Base-by-base conservation (phyloP, 192 early-diverging fungal species). In the Coemansia sp. region DNA sequence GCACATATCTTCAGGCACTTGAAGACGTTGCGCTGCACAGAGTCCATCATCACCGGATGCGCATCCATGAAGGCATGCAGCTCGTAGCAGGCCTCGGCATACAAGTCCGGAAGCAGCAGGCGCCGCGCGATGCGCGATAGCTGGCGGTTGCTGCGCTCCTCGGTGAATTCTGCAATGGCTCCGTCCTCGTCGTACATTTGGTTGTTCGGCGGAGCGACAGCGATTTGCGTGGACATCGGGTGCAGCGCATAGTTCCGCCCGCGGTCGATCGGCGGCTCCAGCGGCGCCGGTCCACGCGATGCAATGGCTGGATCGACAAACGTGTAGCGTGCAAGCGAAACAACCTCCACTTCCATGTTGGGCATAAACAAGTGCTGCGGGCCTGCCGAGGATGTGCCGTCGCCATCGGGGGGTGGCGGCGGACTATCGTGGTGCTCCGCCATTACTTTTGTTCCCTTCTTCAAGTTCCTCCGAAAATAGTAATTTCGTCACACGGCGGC, bases 1-100 rank as follows among this genome's bases (percentile, higher is more conserved):
- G 79, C 79, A 38, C 79, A 82, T 16, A 82, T 77, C 68, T 82
- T 82, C 3, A 82, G 16, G 43, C 79, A 82, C 43, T 82, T 82
- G 66, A 82, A 82, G n/a, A 73, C 67, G 45, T 82, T 82, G 46
- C 79, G 67, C 62, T 82, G 75, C 57, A 77, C 75, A 1, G 71
- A 46, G 57, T 82, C 75, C 18, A 64, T 48, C 21, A 64, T 62
- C 15, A 77, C 38, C 30, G 45, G 38, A 9, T 67, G 68, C 33
- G 55, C 49, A 0, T 61, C 79, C 64, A 82, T 51, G 56, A 82
- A 76, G 53, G 70, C 67, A 52, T 73, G 75, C 36, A 82, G 41
- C 49, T 76, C 70, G 18, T 68, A 82, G 64, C 79, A 82, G 35
- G 79, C 79, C 51, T 70, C 80, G 21, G 70, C 63, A 12, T 83